Conservation (phyloP, 2,329 filamentous ascomycete species). For the Colletotrichum graminicola region DNA sequence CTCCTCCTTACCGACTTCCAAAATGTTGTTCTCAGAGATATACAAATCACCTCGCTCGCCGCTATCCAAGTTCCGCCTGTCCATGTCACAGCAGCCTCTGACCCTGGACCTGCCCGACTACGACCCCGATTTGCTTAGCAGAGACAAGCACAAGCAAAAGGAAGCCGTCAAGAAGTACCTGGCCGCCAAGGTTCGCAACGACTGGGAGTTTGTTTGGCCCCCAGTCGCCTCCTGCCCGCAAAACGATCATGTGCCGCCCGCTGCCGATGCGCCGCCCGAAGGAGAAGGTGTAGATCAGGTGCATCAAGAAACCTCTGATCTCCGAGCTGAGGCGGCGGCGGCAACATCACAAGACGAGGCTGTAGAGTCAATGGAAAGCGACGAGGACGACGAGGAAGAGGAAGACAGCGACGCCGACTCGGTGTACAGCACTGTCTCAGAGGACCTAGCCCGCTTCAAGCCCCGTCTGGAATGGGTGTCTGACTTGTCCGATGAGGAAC, state of each 20-base stretch:
- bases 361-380: conserved; percentile 37
- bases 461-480: conserved; percentile 69
- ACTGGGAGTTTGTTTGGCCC: conserved; percentile 73
- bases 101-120: conserved; percentile 58
- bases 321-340: conserved; percentile 23
- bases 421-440: conserved; percentile 69
- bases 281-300: conserved; percentile 8
- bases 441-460: conserved; percentile 64
- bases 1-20: conserved; percentile 44
- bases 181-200: conserved; percentile 65
- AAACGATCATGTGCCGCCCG: conserved; percentile 11
- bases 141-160: conserved; percentile 73
- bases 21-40: conserved; percentile 71
- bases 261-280: conserved; percentile 22
- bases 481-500: conserved; percentile 65
- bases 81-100: conserved; percentile 43
- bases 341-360: conserved; percentile 29
- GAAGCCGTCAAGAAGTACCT: conserved; percentile 71
- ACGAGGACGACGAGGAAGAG: conserved; percentile 52
- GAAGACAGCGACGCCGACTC: conserved; percentile 61
- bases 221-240: conserved; percentile 43
- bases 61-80: conserved; percentile 63
- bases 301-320: conserved; percentile 21
- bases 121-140: conserved; percentile 71
- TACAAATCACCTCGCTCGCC: conserved; percentile 69